Evolutionary conservation across 2,329 filamentous ascomycete species (phyloP).

Genomic region (Fusarium sp.): DNA sequence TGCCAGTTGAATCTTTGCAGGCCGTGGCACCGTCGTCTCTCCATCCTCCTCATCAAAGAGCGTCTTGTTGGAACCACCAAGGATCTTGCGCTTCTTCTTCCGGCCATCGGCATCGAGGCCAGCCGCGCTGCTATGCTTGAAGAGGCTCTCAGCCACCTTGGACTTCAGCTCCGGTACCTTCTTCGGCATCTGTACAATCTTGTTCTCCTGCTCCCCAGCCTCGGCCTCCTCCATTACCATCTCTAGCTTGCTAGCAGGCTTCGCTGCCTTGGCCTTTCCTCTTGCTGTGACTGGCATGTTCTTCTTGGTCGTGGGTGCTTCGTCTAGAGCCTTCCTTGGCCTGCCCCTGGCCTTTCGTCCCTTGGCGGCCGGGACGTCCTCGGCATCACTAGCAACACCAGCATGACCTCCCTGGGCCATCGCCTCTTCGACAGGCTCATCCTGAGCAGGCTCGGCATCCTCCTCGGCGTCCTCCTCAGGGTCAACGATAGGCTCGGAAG

Average conservation of each 20-base stretch:
- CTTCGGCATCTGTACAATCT: constrained; percentile 16
- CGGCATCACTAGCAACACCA: constrained; percentile 10
- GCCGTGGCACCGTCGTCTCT: constrained; percentile 54
- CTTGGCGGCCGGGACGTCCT: constrained; percentile 28
- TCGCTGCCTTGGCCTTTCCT: constrained; percentile 49
- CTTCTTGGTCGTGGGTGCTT: constrained; percentile 59
- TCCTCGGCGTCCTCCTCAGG: constrained; percentile 45
- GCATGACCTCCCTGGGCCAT: constrained; percentile 15
- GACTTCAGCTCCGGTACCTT: constrained; percentile 27
- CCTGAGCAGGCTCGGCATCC: constrained; percentile 12
- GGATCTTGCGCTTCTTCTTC: constrained; percentile 80
- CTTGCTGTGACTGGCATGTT: constrained; percentile 54
- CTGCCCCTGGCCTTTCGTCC: constrained; percentile 57
- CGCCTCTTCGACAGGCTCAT: constrained; percentile 22
- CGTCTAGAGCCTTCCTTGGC: constrained; percentile 58
- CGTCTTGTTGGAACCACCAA: constrained; percentile 71
- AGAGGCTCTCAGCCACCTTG: constrained; percentile 9
- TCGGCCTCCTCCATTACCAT: constrained; percentile 55
- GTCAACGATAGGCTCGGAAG: constrained; percentile 49
- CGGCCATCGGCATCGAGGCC: constrained; percentile 55
- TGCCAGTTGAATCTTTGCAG: constrained; percentile 49
- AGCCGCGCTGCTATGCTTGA: constrained; percentile 23
- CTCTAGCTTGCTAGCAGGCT: constrained; percentile 46
- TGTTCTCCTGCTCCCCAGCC: constrained; percentile 48
- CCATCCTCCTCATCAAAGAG: constrained; percentile 77